Percentiles rank a stretch among this genome's conserved stretches.
phyloP scores from a whole-genome alignment of 768 basidiomycete species.

The Sistotremastrum niveocremeum region DNA sequence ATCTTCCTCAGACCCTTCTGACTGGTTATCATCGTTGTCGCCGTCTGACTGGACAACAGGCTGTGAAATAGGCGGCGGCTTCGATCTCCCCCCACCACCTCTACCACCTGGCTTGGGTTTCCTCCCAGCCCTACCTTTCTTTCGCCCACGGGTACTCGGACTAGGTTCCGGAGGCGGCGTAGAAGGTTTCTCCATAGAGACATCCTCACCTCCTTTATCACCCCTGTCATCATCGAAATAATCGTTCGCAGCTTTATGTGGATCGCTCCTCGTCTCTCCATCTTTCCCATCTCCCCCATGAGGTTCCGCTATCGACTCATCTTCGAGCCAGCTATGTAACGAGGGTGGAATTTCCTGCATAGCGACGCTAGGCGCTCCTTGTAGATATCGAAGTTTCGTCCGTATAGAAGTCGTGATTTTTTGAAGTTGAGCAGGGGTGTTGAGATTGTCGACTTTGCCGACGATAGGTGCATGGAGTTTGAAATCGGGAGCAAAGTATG shows the following conservation, averaged over 20 bases:
- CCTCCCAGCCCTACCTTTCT: conserved; percentile 1
- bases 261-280: conserved; percentile 42
- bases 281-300: conserved; percentile 34
- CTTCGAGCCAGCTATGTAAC: conserved; percentile 59
- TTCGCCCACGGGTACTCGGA: conserved; percentile 5
- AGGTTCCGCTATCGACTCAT: conserved; percentile 70
- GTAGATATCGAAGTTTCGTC: conserved; percentile 81
- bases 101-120: neutral
- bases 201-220: conserved; percentile 25
- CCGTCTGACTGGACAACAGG: too few relatives aligned
- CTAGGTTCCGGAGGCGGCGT: conserved; percentile 11
- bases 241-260: conserved; percentile 45
- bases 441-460: conserved; percentile 86
- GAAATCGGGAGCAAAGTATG: conserved; percentile 88
- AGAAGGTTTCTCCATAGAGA: conserved; percentile 18
- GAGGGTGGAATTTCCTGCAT: conserved; percentile 97
- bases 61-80: neutral
- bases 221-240: conserved; percentile 65
- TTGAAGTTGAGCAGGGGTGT: conserved; percentile 70
- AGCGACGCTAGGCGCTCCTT: conserved; percentile 91
- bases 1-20: neutral
- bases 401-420: conserved; percentile 76
- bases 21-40: too few relatives aligned
- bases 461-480: conserved; percentile 88
- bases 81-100: neutral